Percentiles rank a stretch among this genome's conserved stretches.
phyloP scores from a whole-genome alignment of 768 basidiomycete genomes.

The Strobilomyces echinocephalus region DNA sequence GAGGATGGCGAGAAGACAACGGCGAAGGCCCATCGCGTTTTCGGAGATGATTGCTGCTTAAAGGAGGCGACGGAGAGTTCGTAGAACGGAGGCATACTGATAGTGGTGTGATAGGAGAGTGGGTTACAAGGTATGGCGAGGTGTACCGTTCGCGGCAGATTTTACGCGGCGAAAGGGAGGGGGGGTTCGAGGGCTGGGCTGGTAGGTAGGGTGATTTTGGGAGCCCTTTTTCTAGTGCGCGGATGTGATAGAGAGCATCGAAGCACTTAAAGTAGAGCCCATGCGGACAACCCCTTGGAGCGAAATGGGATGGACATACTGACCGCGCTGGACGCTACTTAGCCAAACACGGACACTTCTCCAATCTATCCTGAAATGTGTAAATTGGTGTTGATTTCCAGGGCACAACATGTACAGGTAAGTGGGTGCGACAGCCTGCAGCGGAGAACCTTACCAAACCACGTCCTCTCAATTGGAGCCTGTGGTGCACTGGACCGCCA shows the following conservation, averaged over 20 bases:
- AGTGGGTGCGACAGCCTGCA: slow-evolving; percentile 8
- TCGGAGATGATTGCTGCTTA: slow-evolving; percentile 16
- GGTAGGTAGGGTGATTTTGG: background rate
- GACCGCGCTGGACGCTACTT: slow-evolving; percentile 4
- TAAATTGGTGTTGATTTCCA: slow-evolving; percentile 24
- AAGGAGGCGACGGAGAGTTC: slow-evolving; percentile 30
- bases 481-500: background rate
- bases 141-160: background rate
- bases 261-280: slow-evolving; percentile 11
- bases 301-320: slow-evolving; percentile 18
- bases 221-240: slow-evolving; percentile 20
- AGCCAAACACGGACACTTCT: slow-evolving; percentile 20
- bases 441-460: slow-evolving; percentile 25
- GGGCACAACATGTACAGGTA: slow-evolving; percentile 21
- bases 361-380: slow-evolving; percentile 32
- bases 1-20: slow-evolving; percentile 28
- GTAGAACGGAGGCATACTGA: slow-evolving; percentile 31
- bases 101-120: background rate
- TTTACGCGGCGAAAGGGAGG: background rate
- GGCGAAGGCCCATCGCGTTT: slow-evolving; percentile 24
- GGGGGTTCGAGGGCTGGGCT: background rate
- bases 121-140: background rate
- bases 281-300: slow-evolving; percentile 21
- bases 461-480: slow-evolving; percentile 14
- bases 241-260: slow-evolving; percentile 11